Conservation (phyloP, 495 filamentous ascomycete genomes). For the Saxophila tyrrhenica region DNA sequence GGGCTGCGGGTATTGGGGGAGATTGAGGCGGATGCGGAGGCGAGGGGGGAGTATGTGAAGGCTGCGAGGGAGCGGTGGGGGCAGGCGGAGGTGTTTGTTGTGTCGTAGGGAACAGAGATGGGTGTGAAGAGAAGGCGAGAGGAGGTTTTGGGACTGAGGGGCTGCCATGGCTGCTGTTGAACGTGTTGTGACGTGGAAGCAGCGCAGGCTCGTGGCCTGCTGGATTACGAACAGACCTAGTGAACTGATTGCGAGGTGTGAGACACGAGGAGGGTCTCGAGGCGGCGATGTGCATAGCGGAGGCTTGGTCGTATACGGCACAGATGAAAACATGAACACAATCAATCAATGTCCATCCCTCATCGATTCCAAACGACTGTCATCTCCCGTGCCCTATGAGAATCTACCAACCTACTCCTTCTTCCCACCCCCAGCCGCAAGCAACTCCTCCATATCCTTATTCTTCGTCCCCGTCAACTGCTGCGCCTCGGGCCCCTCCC, state of each 20-base stretch:
- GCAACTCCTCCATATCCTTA: slow-evolving; percentile 34
- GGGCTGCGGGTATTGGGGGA: slow-evolving; percentile 48
- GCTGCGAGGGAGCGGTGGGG: slow-evolving; percentile 63
- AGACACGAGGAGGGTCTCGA: no score
- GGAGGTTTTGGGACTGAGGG: neutral
- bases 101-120: neutral
- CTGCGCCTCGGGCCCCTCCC: slow-evolving; percentile 24
- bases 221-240: no score
- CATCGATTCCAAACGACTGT: neutral
- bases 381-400: neutral
- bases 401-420: no score
- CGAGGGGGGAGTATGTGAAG: slow-evolving; percentile 44
- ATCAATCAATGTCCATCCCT: no score
- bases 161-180: no score
- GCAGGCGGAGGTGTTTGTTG: slow-evolving; percentile 48
- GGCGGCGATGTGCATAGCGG: no score
- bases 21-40: slow-evolving; percentile 45
- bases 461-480: slow-evolving; percentile 35
- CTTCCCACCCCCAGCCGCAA: slow-evolving; percentile 19
- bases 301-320: no score
- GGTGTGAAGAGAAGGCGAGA: neutral
- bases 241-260: no score
- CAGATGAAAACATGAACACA: no score
- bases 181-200: no score
- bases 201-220: no score